phyloP scores from a whole-genome alignment of 345 rosid genomes.

The Boechera retrofracta region DNA sequence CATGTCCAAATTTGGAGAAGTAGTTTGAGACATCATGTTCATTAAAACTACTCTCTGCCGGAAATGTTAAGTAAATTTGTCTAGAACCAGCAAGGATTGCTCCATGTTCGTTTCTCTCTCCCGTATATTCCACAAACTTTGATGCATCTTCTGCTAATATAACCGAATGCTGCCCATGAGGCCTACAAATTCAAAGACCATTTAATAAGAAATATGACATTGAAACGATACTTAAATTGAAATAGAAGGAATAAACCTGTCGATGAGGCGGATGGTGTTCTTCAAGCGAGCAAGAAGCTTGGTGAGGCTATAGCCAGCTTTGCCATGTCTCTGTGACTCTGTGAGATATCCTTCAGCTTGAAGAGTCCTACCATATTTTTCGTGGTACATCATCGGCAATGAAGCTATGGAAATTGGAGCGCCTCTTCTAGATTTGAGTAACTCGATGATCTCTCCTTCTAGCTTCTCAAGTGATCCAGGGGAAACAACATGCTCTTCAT shows the following conservation, averaged over 20 bases:
- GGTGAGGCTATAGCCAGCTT: slow-evolving; percentile 92
- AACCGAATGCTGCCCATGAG: slow-evolving; percentile 96
- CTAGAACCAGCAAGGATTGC: slow-evolving; percentile 69
- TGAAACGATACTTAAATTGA: not conserved
- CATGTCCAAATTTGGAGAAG: slow-evolving; percentile 84
- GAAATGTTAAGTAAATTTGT: slow-evolving; percentile 95
- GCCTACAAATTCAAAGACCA: slow-evolving; percentile 53
- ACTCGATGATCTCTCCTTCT: slow-evolving; percentile 79
- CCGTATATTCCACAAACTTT: slow-evolving; percentile 56
- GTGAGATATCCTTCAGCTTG: slow-evolving; percentile 98
- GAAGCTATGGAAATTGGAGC: slow-evolving; percentile 92
- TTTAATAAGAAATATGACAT: not conserved
- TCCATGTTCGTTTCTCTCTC: slow-evolving; percentile 66
- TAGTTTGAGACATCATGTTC: slow-evolving; percentile 88
- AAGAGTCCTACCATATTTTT: slow-evolving; percentile 81
- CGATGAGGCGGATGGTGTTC: slow-evolving; percentile 82
- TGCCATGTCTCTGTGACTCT: slow-evolving; percentile 98
- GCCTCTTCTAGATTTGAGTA: slow-evolving; percentile 83
- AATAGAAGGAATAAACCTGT: slow-evolving; percentile 56
- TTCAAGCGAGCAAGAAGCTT: slow-evolving; percentile 87
- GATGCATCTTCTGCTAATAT: slow-evolving; percentile 83
- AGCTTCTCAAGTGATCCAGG: slow-evolving; percentile 81
- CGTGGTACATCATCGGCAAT: slow-evolving; percentile 85
- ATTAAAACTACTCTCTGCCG: slow-evolving; percentile 85
- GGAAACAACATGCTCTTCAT: slow-evolving; percentile 70